These are phyloP conservation scores for Yamadazyma akitaensis DNA, from an alignment of 805 yeast species.

Conservation along the genomic window DNA sequence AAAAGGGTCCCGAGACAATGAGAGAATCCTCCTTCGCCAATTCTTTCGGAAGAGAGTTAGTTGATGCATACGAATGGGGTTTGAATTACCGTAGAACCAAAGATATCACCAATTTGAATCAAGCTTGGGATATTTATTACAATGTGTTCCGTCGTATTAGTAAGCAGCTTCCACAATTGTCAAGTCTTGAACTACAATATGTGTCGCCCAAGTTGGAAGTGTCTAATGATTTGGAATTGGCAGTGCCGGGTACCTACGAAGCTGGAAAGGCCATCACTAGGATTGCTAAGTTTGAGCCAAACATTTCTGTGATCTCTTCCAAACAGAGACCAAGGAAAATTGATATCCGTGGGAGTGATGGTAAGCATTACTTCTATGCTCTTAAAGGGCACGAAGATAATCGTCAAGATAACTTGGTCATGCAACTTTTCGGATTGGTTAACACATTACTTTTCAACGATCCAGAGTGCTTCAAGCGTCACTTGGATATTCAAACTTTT, in stretches of 20 bases:
- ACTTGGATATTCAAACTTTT: conserved; percentile 85
- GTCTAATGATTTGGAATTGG: conserved; percentile 76
- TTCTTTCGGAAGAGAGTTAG: conserved; percentile 88
- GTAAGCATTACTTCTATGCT: conserved; percentile 77
- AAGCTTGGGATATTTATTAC: conserved; percentile 97
- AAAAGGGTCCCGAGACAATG: conserved; percentile 86
- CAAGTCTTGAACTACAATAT: conserved; percentile 82
- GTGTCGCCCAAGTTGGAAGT: conserved; percentile 87
- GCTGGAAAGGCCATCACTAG: conserved; percentile 78
- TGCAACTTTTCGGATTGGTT: conserved; percentile 96
- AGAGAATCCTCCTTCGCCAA: conserved; percentile 90
- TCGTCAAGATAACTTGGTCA: conserved; percentile 93
- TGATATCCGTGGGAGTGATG: conserved; percentile 82
- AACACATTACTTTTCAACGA: conserved; percentile 86
- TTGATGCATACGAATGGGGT: conserved; percentile 93
- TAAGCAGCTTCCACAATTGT: conserved; percentile 83
- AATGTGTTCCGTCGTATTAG: conserved; percentile 89
- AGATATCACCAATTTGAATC: conserved; percentile 84
- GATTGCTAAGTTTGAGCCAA: conserved; percentile 75
- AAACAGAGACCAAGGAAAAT: conserved; percentile 93
- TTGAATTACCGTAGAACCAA: conserved; percentile 78
- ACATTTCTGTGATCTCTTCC: conserved; percentile 82
- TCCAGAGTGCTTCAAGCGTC: conserved; percentile 94
- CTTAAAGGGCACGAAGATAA: conserved; percentile 98
- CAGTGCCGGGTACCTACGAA: conserved; percentile 89